A percentile compares a stretch with the other conserved stretches of the same genome.
Evolutionary conservation across 257 asterid species (phyloP).

Genomic region (Catharanthus roseus): DNA sequence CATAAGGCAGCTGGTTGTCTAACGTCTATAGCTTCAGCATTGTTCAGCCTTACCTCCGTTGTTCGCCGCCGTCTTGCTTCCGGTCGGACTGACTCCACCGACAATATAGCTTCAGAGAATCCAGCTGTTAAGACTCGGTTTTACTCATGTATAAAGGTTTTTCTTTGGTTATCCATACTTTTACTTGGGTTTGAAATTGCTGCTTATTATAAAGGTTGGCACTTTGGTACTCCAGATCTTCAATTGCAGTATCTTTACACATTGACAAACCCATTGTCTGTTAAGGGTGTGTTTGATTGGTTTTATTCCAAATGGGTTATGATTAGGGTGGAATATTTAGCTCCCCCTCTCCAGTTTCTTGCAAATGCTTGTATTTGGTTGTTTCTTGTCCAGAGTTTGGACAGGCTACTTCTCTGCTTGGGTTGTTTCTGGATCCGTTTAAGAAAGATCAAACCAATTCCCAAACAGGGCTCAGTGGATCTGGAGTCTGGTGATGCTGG

Average conservation of each 20-base stretch:
- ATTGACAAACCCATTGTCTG: conserved; percentile 38
- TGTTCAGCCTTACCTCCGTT: conserved; percentile 52
- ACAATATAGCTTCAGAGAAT: conserved; percentile 38
- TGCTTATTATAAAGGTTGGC: conserved; percentile 87
- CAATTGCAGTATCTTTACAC: conserved; percentile 44
- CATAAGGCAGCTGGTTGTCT: conserved; percentile 89
- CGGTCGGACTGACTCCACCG: conserved; percentile 74
- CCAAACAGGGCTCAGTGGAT: conserved; percentile 48
- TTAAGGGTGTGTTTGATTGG: conserved; percentile 54
- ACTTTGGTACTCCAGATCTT: conserved; percentile 56
- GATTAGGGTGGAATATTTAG: conserved; percentile 79
- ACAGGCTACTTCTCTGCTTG: conserved; percentile 68
- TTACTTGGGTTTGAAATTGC: conserved; percentile 62
- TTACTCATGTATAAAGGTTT: conserved; percentile 50
- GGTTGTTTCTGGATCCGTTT: conserved; percentile 81
- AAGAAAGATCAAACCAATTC: conserved; percentile 54
- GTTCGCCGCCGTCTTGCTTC: conserved; percentile 76
- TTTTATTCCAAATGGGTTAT: conserved; percentile 65
- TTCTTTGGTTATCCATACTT: conserved; percentile 52
- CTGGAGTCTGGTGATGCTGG: conserved; percentile 63
- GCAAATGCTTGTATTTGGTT: conserved; percentile 67
- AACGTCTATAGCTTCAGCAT: conserved; percentile 74
- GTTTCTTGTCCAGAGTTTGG: conserved; percentile 79
- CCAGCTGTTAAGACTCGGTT: conserved; percentile 38
- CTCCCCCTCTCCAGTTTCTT: conserved; percentile 72